Conservation (phyloP, 2,329 filamentous ascomycete species). For the Trichoderma koningiopsis region DNA sequence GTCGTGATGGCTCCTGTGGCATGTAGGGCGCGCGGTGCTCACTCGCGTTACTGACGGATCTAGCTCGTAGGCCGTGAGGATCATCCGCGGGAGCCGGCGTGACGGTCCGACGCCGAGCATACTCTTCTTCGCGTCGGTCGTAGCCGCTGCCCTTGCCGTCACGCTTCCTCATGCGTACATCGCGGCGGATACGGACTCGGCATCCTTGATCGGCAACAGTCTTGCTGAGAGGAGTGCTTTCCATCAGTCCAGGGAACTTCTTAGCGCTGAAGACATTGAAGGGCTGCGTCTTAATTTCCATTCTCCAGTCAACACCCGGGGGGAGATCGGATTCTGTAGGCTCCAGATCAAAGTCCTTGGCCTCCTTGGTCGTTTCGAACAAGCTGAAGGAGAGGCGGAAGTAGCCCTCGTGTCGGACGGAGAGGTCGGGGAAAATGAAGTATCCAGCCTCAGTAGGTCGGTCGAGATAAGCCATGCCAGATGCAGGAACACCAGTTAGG, state of each 20-base stretch:
- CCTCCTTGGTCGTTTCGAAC: constrained; percentile 89
- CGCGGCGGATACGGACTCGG: constrained; percentile 90
- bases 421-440: constrained; percentile 96
- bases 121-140: constrained; percentile 67
- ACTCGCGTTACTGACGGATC: constrained; percentile 63
- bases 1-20: constrained; percentile 43
- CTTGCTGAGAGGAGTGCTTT: constrained; percentile 85
- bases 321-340: constrained; percentile 50
- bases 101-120: constrained; percentile 43
- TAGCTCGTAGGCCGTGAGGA: constrained; percentile 47
- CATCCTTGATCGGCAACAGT: constrained; percentile 96
- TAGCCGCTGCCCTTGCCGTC: constrained; percentile 66
- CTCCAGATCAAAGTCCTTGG: constrained; percentile 71
- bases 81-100: constrained; percentile 40
- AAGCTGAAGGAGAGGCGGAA: constrained; percentile 91
- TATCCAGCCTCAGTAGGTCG: constrained; percentile 80
- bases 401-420: constrained; percentile 90
- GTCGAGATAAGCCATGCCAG: constrained; percentile 94
- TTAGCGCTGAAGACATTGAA: constrained; percentile 95
- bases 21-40: constrained; percentile 49
- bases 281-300: constrained; percentile 84
- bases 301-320: constrained; percentile 71
- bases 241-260: constrained; percentile 93
- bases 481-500: constrained; percentile 89
- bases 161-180: constrained; percentile 87